Conservation (phyloP, 177 flowering plant genomes). For the Vitis hybrid region DNA sequence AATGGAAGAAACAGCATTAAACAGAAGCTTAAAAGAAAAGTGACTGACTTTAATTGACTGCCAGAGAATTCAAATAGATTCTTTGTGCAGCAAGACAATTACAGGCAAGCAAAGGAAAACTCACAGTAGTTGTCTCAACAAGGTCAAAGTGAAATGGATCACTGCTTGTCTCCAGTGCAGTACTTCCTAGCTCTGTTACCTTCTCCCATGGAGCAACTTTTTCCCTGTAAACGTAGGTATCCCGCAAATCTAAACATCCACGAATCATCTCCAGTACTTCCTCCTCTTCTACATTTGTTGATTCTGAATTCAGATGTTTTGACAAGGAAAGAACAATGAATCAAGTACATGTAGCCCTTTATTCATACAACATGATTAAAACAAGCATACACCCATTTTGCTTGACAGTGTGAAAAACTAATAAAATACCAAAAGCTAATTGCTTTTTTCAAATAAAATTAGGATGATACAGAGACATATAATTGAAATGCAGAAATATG, state of each 20-base stretch:
- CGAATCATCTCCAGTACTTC: conserved; percentile 48
- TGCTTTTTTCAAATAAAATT: background rate
- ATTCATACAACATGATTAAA: background rate
- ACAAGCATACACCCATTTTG: background rate
- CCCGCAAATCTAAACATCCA: conserved; percentile 55
- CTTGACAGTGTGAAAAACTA: background rate
- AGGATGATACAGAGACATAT: background rate
- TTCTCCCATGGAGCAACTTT: conserved; percentile 46
- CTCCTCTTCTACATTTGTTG: conserved; percentile 52
- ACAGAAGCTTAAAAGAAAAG: conserved; percentile 2
- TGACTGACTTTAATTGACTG: background rate
- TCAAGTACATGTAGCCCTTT: conserved; percentile 5
- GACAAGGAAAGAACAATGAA: conserved; percentile 3
- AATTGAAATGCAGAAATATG: background rate
- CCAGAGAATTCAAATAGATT: background rate
- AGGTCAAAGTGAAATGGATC: conserved; percentile 48
- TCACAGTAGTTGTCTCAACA: conserved; percentile 44
- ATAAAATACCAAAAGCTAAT: background rate
- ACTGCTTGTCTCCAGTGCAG: conserved; percentile 11
- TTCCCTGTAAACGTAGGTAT: conserved; percentile 49
- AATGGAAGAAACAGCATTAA: conserved; percentile 6
- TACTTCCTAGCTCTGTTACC: conserved; percentile 18
- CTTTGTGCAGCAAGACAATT: background rate
- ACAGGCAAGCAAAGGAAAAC: conserved; percentile 14
- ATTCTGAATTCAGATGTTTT: conserved; percentile 28